Evolutionary conservation across 1,284 basidiomycete genomes (phyloP).

Genomic region (Cutaneotrichosporon sp.): DNA sequence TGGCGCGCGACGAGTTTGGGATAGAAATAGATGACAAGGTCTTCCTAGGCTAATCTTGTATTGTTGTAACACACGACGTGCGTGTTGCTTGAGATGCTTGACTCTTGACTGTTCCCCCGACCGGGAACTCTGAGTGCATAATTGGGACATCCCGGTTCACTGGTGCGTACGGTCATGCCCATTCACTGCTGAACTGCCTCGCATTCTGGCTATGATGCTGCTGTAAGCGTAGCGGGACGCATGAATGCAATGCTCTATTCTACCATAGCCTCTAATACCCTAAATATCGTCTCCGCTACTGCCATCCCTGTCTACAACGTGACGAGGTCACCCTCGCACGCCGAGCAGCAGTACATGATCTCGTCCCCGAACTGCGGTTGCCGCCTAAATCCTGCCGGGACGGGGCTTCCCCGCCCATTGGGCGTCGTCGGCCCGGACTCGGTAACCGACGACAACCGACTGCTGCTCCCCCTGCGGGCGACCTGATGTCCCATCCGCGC

Average conservation of each 20-base stretch:
- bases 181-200: no score
- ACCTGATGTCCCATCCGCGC: conserved; percentile 61
- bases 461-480: not conserved
- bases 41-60: conserved; percentile 48
- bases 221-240: no score
- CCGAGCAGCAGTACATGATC: conserved; percentile 48
- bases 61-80: no score
- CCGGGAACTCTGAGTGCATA: no score
- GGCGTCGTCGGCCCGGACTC: conserved; percentile 8
- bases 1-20: conserved; percentile 52
- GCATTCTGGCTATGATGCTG: no score
- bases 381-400: not conserved
- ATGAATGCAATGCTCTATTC: conserved; percentile 9
- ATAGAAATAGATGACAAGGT: conserved; percentile 51
- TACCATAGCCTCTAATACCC: not conserved
- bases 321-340: conserved; percentile 47
- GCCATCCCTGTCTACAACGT: conserved; percentile 25
- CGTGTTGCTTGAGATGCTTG: no score
- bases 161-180: no score
- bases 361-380: conserved; percentile 47
- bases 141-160: no score
- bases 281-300: no score
- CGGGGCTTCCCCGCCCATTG: conserved; percentile 1
- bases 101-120: no score
- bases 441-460: conserved; percentile 2